Conservation (phyloP, 345 rosid genomes). For the Combretum micranthum region DNA sequence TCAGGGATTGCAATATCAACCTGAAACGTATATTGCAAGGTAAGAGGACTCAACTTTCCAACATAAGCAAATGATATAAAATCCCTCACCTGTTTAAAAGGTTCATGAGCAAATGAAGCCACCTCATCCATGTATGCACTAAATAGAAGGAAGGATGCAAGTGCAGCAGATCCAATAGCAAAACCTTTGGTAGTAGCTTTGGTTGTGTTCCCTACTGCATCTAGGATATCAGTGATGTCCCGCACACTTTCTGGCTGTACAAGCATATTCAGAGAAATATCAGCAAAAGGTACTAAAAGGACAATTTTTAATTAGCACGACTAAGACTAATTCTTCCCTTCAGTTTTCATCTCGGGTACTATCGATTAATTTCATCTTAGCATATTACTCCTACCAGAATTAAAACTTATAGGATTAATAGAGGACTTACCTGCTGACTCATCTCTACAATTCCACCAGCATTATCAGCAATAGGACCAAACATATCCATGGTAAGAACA, state of each 20-base stretch:
- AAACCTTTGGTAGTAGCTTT: conserved; percentile 99
- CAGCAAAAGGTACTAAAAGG: no score
- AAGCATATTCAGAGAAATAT: neutral
- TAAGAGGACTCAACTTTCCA: neutral
- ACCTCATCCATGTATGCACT: conserved; percentile 99
- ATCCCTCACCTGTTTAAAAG: conserved; percentile 70
- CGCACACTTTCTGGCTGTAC: conserved; percentile 92
- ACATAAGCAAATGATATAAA: conserved; percentile 3
- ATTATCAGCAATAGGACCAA: conserved; percentile 99
- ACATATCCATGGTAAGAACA: conserved; percentile 99
- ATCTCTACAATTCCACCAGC: conserved; percentile 99
- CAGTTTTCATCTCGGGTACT: no score
- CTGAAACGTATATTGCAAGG: conserved; percentile 28
- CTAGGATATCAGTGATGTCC: conserved; percentile 94
- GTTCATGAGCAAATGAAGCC: conserved; percentile 59
- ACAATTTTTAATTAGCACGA: no score
- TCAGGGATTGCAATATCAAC: conserved; percentile 98
- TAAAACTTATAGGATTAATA: neutral
- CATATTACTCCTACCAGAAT: neutral
- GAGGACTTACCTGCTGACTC: conserved; percentile 85
- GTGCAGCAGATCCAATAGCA: conserved; percentile 99
- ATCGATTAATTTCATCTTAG: neutral
- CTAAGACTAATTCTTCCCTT: no score
- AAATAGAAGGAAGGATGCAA: conserved; percentile 96
- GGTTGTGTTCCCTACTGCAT: conserved; percentile 99